phyloP scores from a whole-genome alignment of 2,329 filamentous ascomycete species.

The Xylaria sp. region DNA sequence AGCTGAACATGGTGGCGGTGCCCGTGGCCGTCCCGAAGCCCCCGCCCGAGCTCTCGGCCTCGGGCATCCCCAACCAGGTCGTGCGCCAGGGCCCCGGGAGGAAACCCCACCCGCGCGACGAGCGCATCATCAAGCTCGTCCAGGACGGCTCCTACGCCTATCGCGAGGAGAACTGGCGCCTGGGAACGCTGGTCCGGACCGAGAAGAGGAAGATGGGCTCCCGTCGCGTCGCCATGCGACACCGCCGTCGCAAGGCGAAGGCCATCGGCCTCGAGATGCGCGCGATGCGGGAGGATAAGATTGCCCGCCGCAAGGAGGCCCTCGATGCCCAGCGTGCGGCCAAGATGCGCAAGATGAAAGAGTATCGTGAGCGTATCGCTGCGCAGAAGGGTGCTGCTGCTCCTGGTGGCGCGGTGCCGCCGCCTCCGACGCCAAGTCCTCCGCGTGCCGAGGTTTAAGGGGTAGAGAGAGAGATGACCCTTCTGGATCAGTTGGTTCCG shows the following conservation, averaged over 20 bases:
- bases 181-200: slow-evolving; percentile 63
- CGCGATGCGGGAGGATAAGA: slow-evolving; percentile 47
- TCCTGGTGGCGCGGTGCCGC: slow-evolving; percentile 5
- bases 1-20: slow-evolving; percentile 75
- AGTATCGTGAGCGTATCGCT: slow-evolving; percentile 39
- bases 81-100: slow-evolving; percentile 50
- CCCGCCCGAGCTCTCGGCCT: slow-evolving; percentile 57
- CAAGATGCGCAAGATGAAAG: slow-evolving; percentile 39
- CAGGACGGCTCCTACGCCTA: slow-evolving; percentile 63
- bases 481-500: not conserved
- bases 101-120: slow-evolving; percentile 51
- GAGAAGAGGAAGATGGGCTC: slow-evolving; percentile 58
- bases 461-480: not conserved
- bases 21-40: slow-evolving; percentile 53
- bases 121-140: slow-evolving; percentile 61
- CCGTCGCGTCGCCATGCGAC: slow-evolving; percentile 60
- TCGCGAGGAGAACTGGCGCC: slow-evolving; percentile 68
- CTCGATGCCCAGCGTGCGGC: slow-evolving; percentile 44
- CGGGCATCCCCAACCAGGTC: slow-evolving; percentile 61
- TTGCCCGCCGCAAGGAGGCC: slow-evolving; percentile 47
- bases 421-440: slow-evolving; percentile 9
- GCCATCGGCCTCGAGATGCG: slow-evolving; percentile 48
- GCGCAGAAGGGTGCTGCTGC: slow-evolving; percentile 24
- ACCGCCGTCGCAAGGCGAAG: slow-evolving; percentile 56
- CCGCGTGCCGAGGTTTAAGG: slow-evolving; percentile 22